Conservation (phyloP, 1,139 yeast genomes). For the Geotrichum carabidarum region DNA sequence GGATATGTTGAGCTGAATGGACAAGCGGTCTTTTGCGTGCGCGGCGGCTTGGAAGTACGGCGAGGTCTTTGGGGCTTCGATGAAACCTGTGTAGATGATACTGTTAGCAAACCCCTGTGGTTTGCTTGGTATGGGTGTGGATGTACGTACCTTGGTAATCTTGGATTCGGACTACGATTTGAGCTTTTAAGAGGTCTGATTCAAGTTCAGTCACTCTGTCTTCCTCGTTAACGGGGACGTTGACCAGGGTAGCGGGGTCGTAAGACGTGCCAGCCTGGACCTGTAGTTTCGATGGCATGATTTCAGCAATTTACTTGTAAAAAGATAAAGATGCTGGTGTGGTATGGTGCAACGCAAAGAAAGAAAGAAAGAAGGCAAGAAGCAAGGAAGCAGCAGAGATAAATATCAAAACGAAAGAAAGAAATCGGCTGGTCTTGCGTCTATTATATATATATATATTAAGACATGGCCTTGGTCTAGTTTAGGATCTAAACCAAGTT, state of each 20-base stretch:
- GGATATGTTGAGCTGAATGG: conserved; percentile 31
- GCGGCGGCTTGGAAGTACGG: conserved; percentile 26
- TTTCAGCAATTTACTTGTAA: too few relatives aligned
- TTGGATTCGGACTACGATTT: conserved; percentile 17
- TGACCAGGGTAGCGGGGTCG: background rate
- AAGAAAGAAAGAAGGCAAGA: too few relatives aligned
- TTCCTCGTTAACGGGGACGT: conserved; percentile 11
- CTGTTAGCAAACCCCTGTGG: background rate
- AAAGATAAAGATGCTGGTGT: too few relatives aligned
- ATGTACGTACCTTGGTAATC: conserved; percentile 12
- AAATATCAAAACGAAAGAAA: too few relatives aligned
- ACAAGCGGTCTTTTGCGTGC: conserved; percentile 30
- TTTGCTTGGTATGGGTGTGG: background rate
- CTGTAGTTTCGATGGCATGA: background rate
- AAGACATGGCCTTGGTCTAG: too few relatives aligned
- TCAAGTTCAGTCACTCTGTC: conserved; percentile 5
- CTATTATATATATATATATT: too few relatives aligned
- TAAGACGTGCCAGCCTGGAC: conserved; percentile 12
- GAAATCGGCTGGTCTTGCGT: too few relatives aligned
- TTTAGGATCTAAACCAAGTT: too few relatives aligned
- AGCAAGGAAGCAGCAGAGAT: too few relatives aligned
- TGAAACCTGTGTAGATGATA: background rate
- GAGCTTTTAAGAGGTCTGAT: conserved; percentile 10
- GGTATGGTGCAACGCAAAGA: too few relatives aligned
- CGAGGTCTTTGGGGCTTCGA: conserved; percentile 1